Evolutionary conservation across 768 basidiomycete species (phyloP).

Genomic region (Podaxis mareebaensis): DNA sequence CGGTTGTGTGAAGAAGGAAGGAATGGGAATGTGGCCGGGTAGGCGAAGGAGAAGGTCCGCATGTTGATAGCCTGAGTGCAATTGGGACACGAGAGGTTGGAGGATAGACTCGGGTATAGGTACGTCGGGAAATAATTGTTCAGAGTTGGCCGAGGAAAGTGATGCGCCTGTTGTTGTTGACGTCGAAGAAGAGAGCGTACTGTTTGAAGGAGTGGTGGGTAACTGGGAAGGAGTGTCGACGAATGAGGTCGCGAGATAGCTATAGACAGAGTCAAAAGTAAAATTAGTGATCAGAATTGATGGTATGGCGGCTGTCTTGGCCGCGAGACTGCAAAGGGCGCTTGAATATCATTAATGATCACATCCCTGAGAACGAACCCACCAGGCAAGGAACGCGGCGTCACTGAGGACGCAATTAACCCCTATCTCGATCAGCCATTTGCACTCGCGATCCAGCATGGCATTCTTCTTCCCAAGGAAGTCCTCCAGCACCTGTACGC

Average conservation of each 20-base stretch:
- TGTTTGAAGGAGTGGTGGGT: conserved; percentile 15
- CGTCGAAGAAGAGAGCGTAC: conserved; percentile 9
- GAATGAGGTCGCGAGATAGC: conserved; percentile 64
- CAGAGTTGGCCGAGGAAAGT: conserved; percentile 11
- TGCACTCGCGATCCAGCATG: conserved; percentile 53
- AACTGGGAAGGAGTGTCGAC: conserved; percentile 37
- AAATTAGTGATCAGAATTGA: conserved; percentile 80
- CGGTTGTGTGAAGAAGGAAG: conserved; percentile 59
- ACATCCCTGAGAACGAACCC: conserved; percentile 21
- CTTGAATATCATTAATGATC: conserved; percentile 1
- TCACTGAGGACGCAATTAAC: conserved; percentile 72
- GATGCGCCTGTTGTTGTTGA: conserved; percentile 12
- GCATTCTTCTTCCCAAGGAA: conserved; percentile 59
- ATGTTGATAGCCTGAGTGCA: conserved; percentile 64
- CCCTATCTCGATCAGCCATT: conserved; percentile 53
- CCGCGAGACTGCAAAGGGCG: conserved; percentile 53
- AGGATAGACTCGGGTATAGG: conserved; percentile 54
- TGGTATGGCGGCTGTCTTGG: conserved; percentile 62
- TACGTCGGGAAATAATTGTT: conserved; percentile 45
- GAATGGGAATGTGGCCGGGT: conserved; percentile 76
- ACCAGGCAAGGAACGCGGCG: conserved; percentile 80
- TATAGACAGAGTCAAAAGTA: conserved; percentile 83
- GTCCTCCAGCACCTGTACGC: conserved; percentile 56
- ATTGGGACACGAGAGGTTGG: conserved; percentile 62
- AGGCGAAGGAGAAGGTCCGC: conserved; percentile 71